Percentiles rank a stretch among this genome's conserved stretches.
Conservation (phyloP, 805 yeast genomes). For the Lachancea lanzarotensis region DNA sequence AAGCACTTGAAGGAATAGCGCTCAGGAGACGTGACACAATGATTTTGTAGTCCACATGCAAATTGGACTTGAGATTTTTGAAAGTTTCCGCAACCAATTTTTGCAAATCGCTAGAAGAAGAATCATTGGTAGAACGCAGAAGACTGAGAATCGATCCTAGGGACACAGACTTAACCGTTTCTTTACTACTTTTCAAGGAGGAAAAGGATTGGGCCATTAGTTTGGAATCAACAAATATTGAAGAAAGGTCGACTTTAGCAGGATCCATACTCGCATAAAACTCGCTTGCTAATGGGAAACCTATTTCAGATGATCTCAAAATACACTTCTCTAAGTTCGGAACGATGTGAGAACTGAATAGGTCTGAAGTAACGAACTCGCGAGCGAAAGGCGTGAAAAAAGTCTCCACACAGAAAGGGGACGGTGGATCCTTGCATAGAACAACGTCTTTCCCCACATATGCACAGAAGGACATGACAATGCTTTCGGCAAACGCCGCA, state of each 20-base stretch:
- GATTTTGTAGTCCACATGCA: conserved; percentile 60
- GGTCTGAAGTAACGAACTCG: conserved; percentile 37
- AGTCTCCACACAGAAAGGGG: conserved; percentile 36
- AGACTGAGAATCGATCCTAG: conserved; percentile 31
- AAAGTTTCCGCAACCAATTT: conserved; percentile 47
- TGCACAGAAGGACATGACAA: conserved; percentile 17
- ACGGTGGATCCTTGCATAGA: conserved; percentile 40
- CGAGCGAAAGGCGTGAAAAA: conserved; percentile 41
- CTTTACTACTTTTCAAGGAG: conserved; percentile 66
- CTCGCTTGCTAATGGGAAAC: conserved; percentile 51
- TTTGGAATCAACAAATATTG: conserved; percentile 38
- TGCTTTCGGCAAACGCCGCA: conserved; percentile 17
- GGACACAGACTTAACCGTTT: conserved; percentile 49
- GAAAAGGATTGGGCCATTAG: conserved; percentile 46
- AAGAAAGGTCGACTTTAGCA: conserved; percentile 37
- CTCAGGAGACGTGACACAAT: conserved; percentile 43
- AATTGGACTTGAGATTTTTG: conserved; percentile 50
- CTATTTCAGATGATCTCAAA: conserved; percentile 69
- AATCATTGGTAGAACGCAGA: conserved; percentile 16
- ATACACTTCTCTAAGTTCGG: conserved; percentile 69
- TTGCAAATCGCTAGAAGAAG: conserved; percentile 25
- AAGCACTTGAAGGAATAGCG: conserved; percentile 24
- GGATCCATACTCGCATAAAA: conserved; percentile 33
- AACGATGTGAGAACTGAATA: conserved; percentile 37
- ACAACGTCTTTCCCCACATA: conserved; percentile 38